Evolutionary conservation across 2,329 filamentous ascomycete species (phyloP).

Genomic region (Colletotrichum eremochloae): DNA sequence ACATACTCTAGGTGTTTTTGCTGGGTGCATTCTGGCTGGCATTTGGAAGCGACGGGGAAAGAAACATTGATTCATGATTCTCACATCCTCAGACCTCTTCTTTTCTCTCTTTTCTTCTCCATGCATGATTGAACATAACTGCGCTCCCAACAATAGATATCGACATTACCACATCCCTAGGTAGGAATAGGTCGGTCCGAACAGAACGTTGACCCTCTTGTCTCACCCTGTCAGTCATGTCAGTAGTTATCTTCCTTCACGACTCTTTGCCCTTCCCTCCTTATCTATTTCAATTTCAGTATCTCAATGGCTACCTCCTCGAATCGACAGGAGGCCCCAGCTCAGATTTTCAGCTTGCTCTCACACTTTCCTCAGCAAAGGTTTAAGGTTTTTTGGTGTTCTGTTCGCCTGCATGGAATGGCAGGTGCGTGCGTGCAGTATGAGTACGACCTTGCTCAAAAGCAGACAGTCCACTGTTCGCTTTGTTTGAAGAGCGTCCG

Average conservation of each 20-base stretch:
- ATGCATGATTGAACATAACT: not conserved
- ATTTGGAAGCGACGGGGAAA: not conserved
- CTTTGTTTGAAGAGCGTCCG: conserved; percentile 20
- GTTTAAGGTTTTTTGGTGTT: conserved; percentile 39
- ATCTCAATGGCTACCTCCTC: not conserved
- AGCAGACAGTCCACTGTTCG: conserved; percentile 11
- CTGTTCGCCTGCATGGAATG: conserved; percentile 33
- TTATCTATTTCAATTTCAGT: too few relatives aligned
- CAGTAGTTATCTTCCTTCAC: not conserved
- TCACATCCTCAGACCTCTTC: not conserved
- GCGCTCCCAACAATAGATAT: not conserved
- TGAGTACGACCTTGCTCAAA: conserved; percentile 2
- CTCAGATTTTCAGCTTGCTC: conserved; percentile 13
- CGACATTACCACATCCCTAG: not conserved
- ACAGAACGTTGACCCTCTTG: not conserved
- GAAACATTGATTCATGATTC: not conserved
- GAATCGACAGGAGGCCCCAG: conserved; percentile 3
- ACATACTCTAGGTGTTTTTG: conserved; percentile 5
- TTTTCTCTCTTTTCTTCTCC: not conserved
- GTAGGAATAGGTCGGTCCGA: not conserved
- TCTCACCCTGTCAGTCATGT: not conserved
- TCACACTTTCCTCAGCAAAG: not conserved
- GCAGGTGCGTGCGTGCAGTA: conserved; percentile 9
- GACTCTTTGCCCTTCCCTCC: not conserved
- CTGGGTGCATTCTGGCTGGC: not conserved